Percentiles rank a stretch among this genome's conserved stretches.
These are phyloP conservation scores for Achaetomiella virescens DNA, from an alignment of 495 filamentous ascomycete genomes.

Conservation along the genomic window DNA sequence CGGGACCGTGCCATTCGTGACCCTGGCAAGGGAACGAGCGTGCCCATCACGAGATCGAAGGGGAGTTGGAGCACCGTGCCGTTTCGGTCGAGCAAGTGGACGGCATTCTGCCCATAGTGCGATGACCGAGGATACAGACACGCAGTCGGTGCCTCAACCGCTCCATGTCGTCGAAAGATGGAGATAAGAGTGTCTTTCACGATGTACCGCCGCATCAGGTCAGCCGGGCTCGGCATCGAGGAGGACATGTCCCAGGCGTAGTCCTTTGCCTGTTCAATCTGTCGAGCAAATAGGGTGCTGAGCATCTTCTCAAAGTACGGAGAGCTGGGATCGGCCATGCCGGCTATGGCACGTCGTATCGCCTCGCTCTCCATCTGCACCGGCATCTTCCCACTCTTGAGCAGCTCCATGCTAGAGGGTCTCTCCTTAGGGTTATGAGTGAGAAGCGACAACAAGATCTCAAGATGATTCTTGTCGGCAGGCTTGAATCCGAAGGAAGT, in stretches of 20 bases:
- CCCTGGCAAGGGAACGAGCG: conserved; percentile 74
- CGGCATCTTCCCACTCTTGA: conserved; percentile 82
- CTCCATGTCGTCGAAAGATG: conserved; percentile 88
- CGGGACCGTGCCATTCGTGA: conserved; percentile 49
- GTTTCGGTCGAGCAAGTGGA: conserved; percentile 71
- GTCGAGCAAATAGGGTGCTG: conserved; percentile 68
- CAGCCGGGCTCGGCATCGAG: conserved; percentile 46
- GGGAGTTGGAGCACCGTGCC: conserved; percentile 86
- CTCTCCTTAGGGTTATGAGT: conserved; percentile 74
- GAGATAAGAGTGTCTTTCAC: conserved; percentile 69
- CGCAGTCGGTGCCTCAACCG: conserved; percentile 70
- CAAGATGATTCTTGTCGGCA: conserved; percentile 63
- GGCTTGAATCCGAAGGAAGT: conserved; percentile 66
- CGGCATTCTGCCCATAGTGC: conserved; percentile 60
- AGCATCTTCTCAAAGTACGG: conserved; percentile 89
- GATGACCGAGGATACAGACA: conserved; percentile 74
- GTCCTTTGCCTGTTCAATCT: conserved; percentile 69
- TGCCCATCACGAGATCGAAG: conserved; percentile 88
- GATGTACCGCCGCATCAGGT: conserved; percentile 63
- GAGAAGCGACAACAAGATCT: conserved; percentile 73
- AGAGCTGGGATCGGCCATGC: conserved; percentile 72
- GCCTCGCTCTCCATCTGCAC: conserved; percentile 88
- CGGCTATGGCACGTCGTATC: conserved; percentile 72
- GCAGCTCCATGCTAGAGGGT: conserved; percentile 77
- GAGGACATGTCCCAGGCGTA: conserved; percentile 76